Percentiles rank a stretch among this genome's conserved stretches.
phyloP scores from a whole-genome alignment of 331 rosid species.

The Acacia pycnantha region DNA sequence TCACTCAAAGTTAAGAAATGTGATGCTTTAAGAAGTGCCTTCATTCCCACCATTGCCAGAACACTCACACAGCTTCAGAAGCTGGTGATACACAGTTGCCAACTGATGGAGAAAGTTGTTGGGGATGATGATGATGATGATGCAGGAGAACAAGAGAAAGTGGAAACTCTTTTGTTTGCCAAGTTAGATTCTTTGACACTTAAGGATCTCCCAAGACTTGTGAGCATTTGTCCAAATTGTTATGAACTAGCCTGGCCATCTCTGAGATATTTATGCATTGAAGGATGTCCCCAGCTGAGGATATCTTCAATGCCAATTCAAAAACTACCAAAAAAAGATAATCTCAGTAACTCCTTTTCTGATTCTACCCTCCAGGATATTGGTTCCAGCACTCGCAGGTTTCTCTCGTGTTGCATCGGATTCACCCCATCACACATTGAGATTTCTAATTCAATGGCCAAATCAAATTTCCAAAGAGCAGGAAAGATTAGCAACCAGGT shows the following conservation, averaged over 20 bases:
- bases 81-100: slow-evolving; percentile 10
- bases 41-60: slow-evolving; percentile 12
- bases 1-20: slow-evolving; percentile 11
- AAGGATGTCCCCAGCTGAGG: slow-evolving; percentile 23
- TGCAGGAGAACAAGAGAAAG: not conserved
- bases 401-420: slow-evolving; percentile 5
- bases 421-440: not conserved
- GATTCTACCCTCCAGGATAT: slow-evolving; percentile 1
- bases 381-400: slow-evolving; percentile 10
- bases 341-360: not conserved
- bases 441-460: slow-evolving; percentile 7
- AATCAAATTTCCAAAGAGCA: not conserved
- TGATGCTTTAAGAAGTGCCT: not conserved
- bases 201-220: slow-evolving; percentile 19
- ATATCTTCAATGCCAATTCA: not conserved
- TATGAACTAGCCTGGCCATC: slow-evolving; percentile 13
- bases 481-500: not conserved
- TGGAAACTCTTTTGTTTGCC: slow-evolving; percentile 8
- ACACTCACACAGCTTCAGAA: slow-evolving; percentile 19
- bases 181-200: slow-evolving; percentile 22
- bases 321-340: not conserved
- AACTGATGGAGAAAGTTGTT: slow-evolving; percentile 15
- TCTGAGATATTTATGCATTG: slow-evolving; percentile 14
- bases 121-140: not conserved
- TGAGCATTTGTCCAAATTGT: slow-evolving; percentile 8